These are phyloP conservation scores for Penicillium manginii DNA, from an alignment of 495 filamentous ascomycete species.

Conservation along the genomic window DNA sequence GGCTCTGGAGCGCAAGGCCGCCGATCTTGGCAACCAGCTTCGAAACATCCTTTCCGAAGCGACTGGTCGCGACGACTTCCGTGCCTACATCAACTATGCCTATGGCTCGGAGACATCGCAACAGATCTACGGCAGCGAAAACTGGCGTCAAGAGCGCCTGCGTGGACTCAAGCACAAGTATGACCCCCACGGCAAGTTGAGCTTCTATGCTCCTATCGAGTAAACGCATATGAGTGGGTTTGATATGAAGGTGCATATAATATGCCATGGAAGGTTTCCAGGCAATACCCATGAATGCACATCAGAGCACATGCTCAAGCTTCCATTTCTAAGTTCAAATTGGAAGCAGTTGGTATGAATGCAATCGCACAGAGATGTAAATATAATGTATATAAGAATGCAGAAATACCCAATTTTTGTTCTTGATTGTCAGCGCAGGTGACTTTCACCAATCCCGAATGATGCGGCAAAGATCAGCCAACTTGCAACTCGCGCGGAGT, in stretches of 20 bases:
- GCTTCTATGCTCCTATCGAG: constrained; percentile 41
- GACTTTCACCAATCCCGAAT: no score
- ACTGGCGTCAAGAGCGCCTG: constrained; percentile 49
- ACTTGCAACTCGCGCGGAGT: no score
- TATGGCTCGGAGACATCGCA: constrained; percentile 52
- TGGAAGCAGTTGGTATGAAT: no score
- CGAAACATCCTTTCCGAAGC: constrained; percentile 45
- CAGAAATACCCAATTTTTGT: no score
- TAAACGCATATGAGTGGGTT: neutral
- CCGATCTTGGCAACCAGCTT: constrained; percentile 43
- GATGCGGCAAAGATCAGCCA: no score
- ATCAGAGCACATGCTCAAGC: no score
- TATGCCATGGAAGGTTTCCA: neutral
- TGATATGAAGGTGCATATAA: neutral
- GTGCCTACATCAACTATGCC: constrained; percentile 65
- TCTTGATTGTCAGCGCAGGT: no score
- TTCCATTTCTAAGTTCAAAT: no score
- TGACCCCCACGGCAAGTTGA: constrained; percentile 56
- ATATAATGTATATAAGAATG: no score
- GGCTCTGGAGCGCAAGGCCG: constrained; percentile 33
- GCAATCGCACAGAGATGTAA: no score
- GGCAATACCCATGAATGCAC: no score
- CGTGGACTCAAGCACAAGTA: constrained; percentile 56
- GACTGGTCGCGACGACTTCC: constrained; percentile 38
- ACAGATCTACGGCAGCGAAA: constrained; percentile 55